Percentiles rank a stretch among this genome's conserved stretches.
Evolutionary conservation across 2,329 filamentous ascomycete genomes (phyloP).

Genomic region (Claviceps arundinis): DNA sequence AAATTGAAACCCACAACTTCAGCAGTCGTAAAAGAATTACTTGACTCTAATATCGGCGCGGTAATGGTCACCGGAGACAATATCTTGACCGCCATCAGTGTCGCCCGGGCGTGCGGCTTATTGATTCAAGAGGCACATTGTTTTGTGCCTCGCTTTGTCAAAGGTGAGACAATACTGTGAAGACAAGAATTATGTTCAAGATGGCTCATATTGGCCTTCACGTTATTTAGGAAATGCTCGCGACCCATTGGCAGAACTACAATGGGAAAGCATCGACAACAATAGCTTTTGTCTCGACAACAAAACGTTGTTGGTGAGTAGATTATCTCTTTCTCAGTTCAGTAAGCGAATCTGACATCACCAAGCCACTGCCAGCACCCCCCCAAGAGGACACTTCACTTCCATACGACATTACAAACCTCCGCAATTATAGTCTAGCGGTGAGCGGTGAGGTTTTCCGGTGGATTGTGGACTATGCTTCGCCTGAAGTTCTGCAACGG

Average conservation of each 20-base stretch:
- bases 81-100: slow-evolving; percentile 90
- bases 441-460: slow-evolving; percentile 90
- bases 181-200: neutral
- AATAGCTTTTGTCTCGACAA: slow-evolving; percentile 63
- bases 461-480: slow-evolving; percentile 88
- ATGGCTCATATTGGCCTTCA: neutral
- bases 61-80: slow-evolving; percentile 99
- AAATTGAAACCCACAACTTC: slow-evolving; percentile 86
- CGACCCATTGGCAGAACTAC: slow-evolving; percentile 58
- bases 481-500: slow-evolving; percentile 60
- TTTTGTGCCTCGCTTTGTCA: slow-evolving; percentile 78
- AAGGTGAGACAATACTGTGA: slow-evolving; percentile 36
- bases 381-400: slow-evolving; percentile 66
- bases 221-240: slow-evolving; percentile 46
- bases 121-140: slow-evolving; percentile 74
- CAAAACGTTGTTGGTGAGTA: slow-evolving; percentile 53
- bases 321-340: neutral
- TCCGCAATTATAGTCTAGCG: slow-evolving; percentile 77
- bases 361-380: slow-evolving; percentile 56
- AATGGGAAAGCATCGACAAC: slow-evolving; percentile 95
- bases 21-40: slow-evolving; percentile 67
- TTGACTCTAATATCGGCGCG: slow-evolving; percentile 69
- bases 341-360: slow-evolving; percentile 2
- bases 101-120: slow-evolving; percentile 78
- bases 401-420: slow-evolving; percentile 69